Evolutionary conservation across 257 asterid genomes (phyloP).

Genomic region (Solanum medicagineum): DNA sequence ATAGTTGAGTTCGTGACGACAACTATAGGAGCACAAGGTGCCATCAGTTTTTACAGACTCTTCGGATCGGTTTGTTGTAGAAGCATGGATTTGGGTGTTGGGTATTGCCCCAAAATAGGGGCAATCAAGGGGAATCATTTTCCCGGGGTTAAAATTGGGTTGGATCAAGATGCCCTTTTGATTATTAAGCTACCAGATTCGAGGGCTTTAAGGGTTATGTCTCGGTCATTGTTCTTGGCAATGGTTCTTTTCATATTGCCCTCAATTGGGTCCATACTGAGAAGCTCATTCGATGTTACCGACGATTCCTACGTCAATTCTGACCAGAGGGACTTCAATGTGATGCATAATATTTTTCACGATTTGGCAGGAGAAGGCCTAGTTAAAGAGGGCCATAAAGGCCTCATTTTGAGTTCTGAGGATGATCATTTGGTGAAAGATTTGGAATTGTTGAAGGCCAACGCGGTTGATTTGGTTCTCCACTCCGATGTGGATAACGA

Average conservation of each 20-base stretch:
- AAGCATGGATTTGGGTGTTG: constrained; percentile 23
- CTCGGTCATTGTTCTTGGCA: constrained; percentile 48
- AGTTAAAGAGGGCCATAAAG: constrained; percentile 45
- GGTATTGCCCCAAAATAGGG: neutral
- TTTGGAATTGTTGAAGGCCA: constrained; percentile 21
- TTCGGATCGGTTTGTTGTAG: neutral
- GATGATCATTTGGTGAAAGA: constrained; percentile 7
- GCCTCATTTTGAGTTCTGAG: constrained; percentile 30
- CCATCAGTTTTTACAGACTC: neutral
- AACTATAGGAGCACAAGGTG: neutral
- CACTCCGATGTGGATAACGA: constrained; percentile 11
- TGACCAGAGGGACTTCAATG: constrained; percentile 5
- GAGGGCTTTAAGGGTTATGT: constrained; percentile 38
- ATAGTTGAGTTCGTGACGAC: neutral
- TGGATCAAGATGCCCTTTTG: constrained; percentile 29
- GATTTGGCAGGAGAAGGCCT: constrained; percentile 69
- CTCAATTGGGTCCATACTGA: constrained; percentile 20
- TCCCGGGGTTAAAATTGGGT: constrained; percentile 11
- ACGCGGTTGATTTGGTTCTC: constrained; percentile 28
- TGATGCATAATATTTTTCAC: constrained; percentile 36
- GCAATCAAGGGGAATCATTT: constrained; percentile 3
- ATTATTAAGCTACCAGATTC: constrained; percentile 45
- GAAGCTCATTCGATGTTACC: constrained; percentile 9
- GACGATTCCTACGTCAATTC: neutral
- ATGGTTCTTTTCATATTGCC: constrained; percentile 29